Percentiles rank a stretch among this genome's conserved stretches.
Evolutionary conservation across 164 flowering plant genomes (phyloP).

Genomic region (Buxus sempervirens): DNA sequence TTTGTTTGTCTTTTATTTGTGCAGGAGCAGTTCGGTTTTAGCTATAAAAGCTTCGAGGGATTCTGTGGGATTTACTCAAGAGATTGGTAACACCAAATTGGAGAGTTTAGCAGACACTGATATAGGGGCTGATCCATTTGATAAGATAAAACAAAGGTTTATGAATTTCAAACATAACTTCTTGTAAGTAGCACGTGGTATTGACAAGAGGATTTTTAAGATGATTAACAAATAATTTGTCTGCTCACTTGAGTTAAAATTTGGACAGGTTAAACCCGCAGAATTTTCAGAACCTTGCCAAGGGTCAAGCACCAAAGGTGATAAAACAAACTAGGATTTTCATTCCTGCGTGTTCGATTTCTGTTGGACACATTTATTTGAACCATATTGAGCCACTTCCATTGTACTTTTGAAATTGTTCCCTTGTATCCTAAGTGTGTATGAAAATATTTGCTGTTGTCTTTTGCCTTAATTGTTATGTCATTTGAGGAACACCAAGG

Average conservation of each 20-base stretch:
- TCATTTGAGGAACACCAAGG: background rate
- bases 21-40: conserved; percentile 34
- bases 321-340: conserved; percentile 1
- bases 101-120: conserved; percentile 25
- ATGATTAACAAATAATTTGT: conserved; percentile 9
- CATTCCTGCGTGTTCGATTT: background rate
- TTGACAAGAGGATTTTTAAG: background rate
- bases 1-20: conserved; percentile 13
- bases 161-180: conserved; percentile 68
- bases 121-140: conserved; percentile 37
- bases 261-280: conserved; percentile 63
- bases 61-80: conserved; percentile 34
- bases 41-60: conserved; percentile 45
- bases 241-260: conserved; percentile 7
- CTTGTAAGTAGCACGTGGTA: conserved; percentile 50
- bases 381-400: background rate
- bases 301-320: conserved; percentile 87
- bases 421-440: background rate
- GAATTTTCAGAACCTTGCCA: conserved; percentile 58
- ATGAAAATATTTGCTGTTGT: background rate
- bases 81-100: conserved; percentile 22
- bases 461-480: conserved; percentile 5
- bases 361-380: background rate
- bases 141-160: conserved; percentile 62
- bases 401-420: background rate